These are phyloP conservation scores for Spiromastix sp. DNA, from an alignment of 2,329 filamentous ascomycete species.

Conservation along the genomic window DNA sequence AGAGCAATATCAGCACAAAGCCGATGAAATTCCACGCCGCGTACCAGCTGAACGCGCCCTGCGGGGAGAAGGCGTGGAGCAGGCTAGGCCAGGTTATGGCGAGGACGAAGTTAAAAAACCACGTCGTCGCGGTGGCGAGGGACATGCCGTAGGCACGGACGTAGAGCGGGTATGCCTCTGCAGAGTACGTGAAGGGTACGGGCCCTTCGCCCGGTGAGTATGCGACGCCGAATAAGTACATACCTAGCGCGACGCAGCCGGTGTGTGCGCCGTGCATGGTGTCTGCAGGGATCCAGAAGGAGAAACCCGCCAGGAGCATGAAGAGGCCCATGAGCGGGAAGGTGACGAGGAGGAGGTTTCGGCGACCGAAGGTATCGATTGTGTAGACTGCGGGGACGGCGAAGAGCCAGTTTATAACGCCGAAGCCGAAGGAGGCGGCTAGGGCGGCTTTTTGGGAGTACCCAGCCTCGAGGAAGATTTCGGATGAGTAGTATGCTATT, in stretches of 20 bases:
- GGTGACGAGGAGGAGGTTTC: constrained; percentile 52
- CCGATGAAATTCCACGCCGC: constrained; percentile 33
- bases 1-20: constrained; percentile 36
- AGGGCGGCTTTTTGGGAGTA: constrained; percentile 43
- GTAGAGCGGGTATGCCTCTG: constrained; percentile 56
- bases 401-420: constrained; percentile 55
- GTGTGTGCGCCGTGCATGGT: constrained; percentile 24
- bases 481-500: constrained; percentile 51
- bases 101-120: constrained; percentile 48
- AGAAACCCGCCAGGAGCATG: constrained; percentile 43
- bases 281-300: constrained; percentile 39
- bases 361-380: constrained; percentile 58
- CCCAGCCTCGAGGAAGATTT: constrained; percentile 47
- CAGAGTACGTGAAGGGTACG: constrained; percentile 57
- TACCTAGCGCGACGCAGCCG: constrained; percentile 33
- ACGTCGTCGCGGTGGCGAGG: constrained; percentile 51
- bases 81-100: constrained; percentile 45
- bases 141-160: constrained; percentile 54
- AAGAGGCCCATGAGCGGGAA: constrained; percentile 53
- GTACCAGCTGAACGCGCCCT: constrained; percentile 45
- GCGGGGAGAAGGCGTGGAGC: constrained; percentile 36
- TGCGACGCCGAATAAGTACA: constrained; percentile 34
- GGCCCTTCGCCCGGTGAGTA: constrained; percentile 51
- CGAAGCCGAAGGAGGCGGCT: constrained; percentile 49
- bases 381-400: constrained; percentile 54